Conservation (phyloP, 2,329 filamentous ascomycete species). For the Ceratocystiopsis sp. region DNA sequence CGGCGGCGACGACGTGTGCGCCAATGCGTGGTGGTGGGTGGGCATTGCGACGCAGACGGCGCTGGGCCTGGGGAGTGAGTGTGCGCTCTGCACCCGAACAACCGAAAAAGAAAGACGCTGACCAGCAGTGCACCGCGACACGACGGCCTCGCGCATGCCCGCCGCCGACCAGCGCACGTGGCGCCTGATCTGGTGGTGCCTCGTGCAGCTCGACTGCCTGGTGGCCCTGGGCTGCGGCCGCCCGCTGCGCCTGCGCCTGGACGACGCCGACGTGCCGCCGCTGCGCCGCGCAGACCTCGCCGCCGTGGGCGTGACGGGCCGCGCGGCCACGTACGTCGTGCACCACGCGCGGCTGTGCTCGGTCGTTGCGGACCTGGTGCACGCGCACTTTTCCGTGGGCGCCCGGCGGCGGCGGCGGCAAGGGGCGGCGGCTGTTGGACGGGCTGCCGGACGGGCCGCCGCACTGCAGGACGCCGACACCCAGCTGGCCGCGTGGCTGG, state of each 20-base stretch:
- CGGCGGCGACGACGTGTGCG: conserved; percentile 34
- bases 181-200: conserved; percentile 7
- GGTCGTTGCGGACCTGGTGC: conserved; percentile 2
- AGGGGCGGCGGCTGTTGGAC: no score
- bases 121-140: conserved; percentile 30
- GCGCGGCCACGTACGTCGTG: not conserved
- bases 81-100: no score
- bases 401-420: no score
- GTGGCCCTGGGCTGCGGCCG: conserved; percentile 2
- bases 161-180: conserved; percentile 18
- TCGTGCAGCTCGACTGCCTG: conserved; percentile 3
- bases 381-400: conserved; percentile 5
- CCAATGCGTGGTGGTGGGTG: conserved; percentile 35
- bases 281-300: not conserved
- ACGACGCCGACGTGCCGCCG: conserved; percentile 3
- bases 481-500: conserved; percentile 6
- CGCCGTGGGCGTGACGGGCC: not conserved
- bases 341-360: conserved; percentile 3
- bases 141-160: conserved; percentile 13
- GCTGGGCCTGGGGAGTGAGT: conserved; percentile 35
- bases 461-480: conserved; percentile 4
- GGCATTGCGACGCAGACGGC: conserved; percentile 34
- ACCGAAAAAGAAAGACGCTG: no score
- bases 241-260: not conserved
- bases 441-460: conserved; percentile 3